Evolutionary conservation across 208 protist species (phyloP).

Genomic region (Acanthamoeba comandoni): DNA sequence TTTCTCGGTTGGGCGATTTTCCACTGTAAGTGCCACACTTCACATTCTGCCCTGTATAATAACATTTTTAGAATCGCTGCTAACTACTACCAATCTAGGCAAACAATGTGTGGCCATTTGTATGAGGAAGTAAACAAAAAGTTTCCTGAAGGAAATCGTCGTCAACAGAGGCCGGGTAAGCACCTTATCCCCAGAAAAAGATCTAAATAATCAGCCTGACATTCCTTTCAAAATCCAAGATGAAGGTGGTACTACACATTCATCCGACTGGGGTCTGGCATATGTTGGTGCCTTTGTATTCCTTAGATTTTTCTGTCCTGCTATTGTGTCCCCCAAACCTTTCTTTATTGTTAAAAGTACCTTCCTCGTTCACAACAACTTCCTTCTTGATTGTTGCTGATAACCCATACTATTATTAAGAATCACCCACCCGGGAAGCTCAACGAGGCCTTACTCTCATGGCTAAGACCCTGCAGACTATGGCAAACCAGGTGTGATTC

Average conservation of each 20-base stretch:
- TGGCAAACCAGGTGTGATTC: constrained; percentile 66
- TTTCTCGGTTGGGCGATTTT: constrained; percentile 29
- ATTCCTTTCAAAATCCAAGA: too few relatives aligned
- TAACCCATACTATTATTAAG: neutral
- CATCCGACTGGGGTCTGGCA: constrained; percentile 37
- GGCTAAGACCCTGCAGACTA: constrained; percentile 59
- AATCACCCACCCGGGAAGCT: constrained; percentile 40
- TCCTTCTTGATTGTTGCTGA: neutral
- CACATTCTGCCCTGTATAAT: too few relatives aligned
- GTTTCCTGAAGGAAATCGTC: too few relatives aligned
- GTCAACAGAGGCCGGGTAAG: too few relatives aligned
- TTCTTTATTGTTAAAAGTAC: constrained; percentile 29
- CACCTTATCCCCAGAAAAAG: too few relatives aligned
- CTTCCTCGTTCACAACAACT: neutral
- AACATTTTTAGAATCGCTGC: neutral
- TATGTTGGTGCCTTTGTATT: constrained; percentile 60
- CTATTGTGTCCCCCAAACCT: constrained; percentile 33
- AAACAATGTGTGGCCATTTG: constrained; percentile 36
- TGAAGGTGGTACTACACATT: too few relatives aligned
- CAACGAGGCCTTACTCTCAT: constrained; percentile 3
- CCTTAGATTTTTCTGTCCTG: constrained; percentile 70
- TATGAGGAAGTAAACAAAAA: constrained; percentile 42
- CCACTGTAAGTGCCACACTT: constrained; percentile 45
- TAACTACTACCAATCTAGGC: neutral
- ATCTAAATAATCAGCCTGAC: too few relatives aligned